These are phyloP conservation scores for Macaranga tanarius DNA, from an alignment of 441 rosid species.

Conservation along the genomic window DNA sequence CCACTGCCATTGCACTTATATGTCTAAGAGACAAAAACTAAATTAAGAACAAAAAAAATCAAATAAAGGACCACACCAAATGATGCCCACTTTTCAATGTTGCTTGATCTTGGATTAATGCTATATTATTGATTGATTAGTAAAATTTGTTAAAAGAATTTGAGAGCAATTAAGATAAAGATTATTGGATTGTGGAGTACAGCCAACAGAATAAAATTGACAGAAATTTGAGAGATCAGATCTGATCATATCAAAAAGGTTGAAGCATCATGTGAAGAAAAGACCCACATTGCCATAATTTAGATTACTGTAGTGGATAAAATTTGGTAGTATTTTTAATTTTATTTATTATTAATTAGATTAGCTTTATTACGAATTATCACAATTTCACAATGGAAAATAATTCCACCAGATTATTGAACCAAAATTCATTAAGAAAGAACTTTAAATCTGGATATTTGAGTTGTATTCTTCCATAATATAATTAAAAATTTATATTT, in stretches of 20 bases:
- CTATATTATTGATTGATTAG: not conserved
- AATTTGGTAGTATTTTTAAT: too few species aligned
- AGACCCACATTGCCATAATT: not conserved
- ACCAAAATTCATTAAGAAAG: too few species aligned
- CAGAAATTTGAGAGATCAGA: conserved; percentile 4
- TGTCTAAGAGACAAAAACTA: not conserved
- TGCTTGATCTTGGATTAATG: not conserved
- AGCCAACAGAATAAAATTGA: not conserved
- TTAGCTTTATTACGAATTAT: too few species aligned
- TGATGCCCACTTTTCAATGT: conserved; percentile 10
- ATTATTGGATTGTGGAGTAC: not conserved
- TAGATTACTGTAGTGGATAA: too few species aligned
- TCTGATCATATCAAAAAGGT: conserved; percentile 1
- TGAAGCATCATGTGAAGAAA: not conserved
- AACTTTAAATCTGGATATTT: too few species aligned
- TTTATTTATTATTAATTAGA: too few species aligned
- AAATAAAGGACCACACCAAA: not conserved
- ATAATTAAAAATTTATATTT: too few species aligned
- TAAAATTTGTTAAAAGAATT: not conserved
- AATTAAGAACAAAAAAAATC: not conserved
- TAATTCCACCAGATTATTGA: too few species aligned
- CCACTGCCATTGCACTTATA: not conserved
- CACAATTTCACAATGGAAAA: too few species aligned
- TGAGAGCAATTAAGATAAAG: too few species aligned
- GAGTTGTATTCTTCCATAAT: too few species aligned